A percentile compares a stretch with the other conserved stretches of the same genome.
Conservation (phyloP, 2,329 filamentous ascomycete genomes). For the Monilinia aucupariae region DNA sequence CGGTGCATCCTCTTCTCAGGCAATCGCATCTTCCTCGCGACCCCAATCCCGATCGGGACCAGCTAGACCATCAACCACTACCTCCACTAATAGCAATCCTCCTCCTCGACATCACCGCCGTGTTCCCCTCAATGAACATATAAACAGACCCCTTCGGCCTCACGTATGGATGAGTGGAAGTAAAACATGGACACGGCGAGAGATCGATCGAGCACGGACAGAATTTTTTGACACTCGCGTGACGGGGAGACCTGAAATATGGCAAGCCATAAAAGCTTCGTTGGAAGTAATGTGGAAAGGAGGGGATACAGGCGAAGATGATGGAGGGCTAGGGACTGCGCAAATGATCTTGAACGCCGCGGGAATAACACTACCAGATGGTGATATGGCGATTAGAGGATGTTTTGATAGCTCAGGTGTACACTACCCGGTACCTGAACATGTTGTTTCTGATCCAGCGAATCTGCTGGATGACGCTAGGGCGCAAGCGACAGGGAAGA, state of each 20-base stretch:
- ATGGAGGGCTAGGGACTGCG: conserved; percentile 54
- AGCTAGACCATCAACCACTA: conserved; percentile 28
- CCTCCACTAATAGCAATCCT: conserved; percentile 18
- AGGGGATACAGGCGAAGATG: conserved; percentile 37
- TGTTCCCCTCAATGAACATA: conserved; percentile 54
- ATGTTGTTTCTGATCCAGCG: conserved; percentile 55
- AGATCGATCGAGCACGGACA: conserved; percentile 64
- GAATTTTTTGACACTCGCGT: conserved; percentile 92
- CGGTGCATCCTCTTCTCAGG: conserved; percentile 44
- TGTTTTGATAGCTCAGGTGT: conserved; percentile 67
- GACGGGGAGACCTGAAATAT: conserved; percentile 70
- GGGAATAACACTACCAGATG: conserved; percentile 68
- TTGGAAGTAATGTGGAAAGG: conserved; percentile 59
- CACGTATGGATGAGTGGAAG: conserved; percentile 61
- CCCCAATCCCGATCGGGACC: conserved; percentile 22
- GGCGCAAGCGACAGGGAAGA: conserved; percentile 35
- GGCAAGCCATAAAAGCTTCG: conserved; percentile 67
- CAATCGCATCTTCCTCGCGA: conserved; percentile 40
- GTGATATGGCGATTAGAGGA: conserved; percentile 60
- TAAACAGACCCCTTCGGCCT: conserved; percentile 62
- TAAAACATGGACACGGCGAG: conserved; percentile 62
- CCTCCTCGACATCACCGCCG: conserved; percentile 13
- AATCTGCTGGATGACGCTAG: conserved; percentile 14
- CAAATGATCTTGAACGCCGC: conserved; percentile 76
- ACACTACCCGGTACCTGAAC: conserved; percentile 63